Evolutionary conservation across 495 filamentous ascomycete species (phyloP).

Genomic region (Parachaetomium inaequale): DNA sequence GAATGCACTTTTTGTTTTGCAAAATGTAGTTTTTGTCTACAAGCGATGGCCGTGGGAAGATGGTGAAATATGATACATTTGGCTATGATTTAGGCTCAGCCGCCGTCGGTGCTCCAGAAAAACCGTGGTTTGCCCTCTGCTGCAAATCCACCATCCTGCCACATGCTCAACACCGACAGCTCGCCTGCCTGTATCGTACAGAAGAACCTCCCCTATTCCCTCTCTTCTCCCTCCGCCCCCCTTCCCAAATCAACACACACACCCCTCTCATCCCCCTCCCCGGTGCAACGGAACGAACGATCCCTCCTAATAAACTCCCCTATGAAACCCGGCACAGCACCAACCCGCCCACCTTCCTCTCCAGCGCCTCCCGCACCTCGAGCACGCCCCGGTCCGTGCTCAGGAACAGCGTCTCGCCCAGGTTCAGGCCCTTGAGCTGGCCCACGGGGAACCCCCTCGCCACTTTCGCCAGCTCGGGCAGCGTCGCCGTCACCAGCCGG

Average conservation of each 20-base stretch:
- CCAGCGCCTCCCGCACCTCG: slow-evolving; percentile 82
- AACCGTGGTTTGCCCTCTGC: neutral
- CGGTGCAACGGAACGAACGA: neutral
- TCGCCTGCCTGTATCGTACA: slow-evolving; percentile 12
- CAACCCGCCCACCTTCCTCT: slow-evolving; percentile 80
- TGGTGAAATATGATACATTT: slow-evolving; percentile 15
- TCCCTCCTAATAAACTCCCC: slow-evolving; percentile 18
- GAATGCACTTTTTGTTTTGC: slow-evolving; percentile 3
- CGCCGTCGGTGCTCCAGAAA: neutral
- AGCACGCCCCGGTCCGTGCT: slow-evolving; percentile 75
- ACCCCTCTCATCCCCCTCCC: neutral
- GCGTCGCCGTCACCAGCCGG: slow-evolving; percentile 62
- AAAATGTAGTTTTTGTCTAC: slow-evolving; percentile 5
- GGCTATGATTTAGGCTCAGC: neutral
- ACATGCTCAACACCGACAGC: neutral
- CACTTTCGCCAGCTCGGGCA: slow-evolving; percentile 57
- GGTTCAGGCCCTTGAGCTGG: slow-evolving; percentile 66
- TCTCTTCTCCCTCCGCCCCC: neutral
- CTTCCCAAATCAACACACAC: neutral
- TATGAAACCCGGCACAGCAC: slow-evolving; percentile 68
- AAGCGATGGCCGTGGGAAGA: neutral
- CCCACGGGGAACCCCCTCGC: slow-evolving; percentile 61
- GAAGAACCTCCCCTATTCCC: neutral
- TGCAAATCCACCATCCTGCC: neutral
- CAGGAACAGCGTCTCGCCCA: slow-evolving; percentile 83